phyloP scores from a whole-genome alignment of 2,329 filamentous ascomycete species.

The Neofusicoccum sp. region DNA sequence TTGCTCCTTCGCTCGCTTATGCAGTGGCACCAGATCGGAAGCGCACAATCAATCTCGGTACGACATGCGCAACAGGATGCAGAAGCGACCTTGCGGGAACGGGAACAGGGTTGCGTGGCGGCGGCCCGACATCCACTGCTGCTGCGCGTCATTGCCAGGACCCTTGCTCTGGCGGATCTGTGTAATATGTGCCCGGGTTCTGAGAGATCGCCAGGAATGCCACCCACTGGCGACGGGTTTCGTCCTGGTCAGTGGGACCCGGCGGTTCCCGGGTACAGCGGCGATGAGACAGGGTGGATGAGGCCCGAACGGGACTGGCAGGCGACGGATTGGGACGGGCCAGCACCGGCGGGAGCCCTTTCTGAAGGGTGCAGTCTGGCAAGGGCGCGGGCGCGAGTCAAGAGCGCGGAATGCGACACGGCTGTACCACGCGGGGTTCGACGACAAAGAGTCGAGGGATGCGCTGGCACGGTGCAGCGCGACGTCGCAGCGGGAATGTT shows the following conservation, averaged over 20 bases:
- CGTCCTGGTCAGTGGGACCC: constrained; percentile 14
- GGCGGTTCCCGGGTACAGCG: not conserved
- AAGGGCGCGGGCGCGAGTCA: not conserved
- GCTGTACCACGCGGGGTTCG: not conserved
- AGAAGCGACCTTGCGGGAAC: constrained; percentile 15
- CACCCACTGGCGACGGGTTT: not conserved
- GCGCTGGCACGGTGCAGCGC: not conserved
- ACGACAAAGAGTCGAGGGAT: not conserved
- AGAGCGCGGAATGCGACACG: not conserved
- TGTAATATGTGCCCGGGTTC: not conserved
- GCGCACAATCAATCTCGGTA: constrained; percentile 17
- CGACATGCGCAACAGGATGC: constrained; percentile 10
- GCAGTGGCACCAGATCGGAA: constrained; percentile 15
- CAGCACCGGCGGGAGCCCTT: not conserved
- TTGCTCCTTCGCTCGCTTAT: constrained; percentile 17
- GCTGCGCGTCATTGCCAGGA: constrained; percentile 13
- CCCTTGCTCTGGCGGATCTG: constrained; percentile 9
- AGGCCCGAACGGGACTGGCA: not conserved
- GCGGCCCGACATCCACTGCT: constrained; percentile 10
- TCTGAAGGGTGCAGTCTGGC: not conserved
- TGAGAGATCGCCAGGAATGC: constrained; percentile 11
- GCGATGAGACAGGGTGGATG: not conserved
- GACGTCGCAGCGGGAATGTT: not conserved
- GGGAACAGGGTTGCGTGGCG: not conserved
- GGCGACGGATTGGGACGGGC: not conserved